A percentile compares a stretch with the other conserved stretches of the same genome.
These are phyloP conservation scores for Trichothecium roseum DNA, from an alignment of 2,329 filamentous ascomycete species.

Conservation along the genomic window DNA sequence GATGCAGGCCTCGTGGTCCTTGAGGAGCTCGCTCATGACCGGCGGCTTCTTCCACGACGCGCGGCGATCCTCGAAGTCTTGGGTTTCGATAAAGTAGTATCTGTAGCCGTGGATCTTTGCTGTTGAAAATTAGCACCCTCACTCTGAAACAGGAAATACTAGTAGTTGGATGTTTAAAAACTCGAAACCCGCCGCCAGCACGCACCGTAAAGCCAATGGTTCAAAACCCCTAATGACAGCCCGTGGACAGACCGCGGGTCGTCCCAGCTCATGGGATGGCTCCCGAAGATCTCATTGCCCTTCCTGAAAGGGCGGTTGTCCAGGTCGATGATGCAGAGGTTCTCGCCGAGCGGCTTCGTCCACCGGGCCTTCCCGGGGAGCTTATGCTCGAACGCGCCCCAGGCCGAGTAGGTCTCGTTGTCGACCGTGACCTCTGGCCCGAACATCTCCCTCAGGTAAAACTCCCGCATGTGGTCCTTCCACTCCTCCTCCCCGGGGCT, in stretches of 20 bases:
- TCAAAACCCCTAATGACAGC: constrained; percentile 28
- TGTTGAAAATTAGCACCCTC: constrained; percentile 14
- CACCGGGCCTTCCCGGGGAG: constrained; percentile 19
- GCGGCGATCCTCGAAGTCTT: constrained; percentile 26
- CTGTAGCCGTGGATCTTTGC: constrained; percentile 36
- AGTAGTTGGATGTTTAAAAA: background rate
- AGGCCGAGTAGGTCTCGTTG: constrained; percentile 15
- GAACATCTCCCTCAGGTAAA: constrained; percentile 21
- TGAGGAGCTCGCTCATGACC: constrained; percentile 29
- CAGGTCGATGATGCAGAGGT: constrained; percentile 34
- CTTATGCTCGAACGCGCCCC: constrained; percentile 20
- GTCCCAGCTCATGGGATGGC: constrained; percentile 24
- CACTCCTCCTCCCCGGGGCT: constrained; percentile 3
- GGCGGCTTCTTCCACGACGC: constrained; percentile 36
- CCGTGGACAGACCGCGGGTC: constrained; percentile 19
- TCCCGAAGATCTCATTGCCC: constrained; percentile 23
- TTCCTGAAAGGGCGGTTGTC: constrained; percentile 28
- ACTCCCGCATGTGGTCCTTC: constrained; percentile 15
- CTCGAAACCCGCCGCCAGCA: background rate
- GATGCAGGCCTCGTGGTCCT: constrained; percentile 30
- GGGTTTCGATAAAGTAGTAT: constrained; percentile 32
- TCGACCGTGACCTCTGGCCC: constrained; percentile 17
- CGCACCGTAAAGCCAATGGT: constrained; percentile 33
- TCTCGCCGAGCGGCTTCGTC: constrained; percentile 21
- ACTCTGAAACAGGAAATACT: too few species aligned